Conservation (phyloP, 192 early-diverging fungal genomes). For the Thoreauomyces humboldtii region DNA sequence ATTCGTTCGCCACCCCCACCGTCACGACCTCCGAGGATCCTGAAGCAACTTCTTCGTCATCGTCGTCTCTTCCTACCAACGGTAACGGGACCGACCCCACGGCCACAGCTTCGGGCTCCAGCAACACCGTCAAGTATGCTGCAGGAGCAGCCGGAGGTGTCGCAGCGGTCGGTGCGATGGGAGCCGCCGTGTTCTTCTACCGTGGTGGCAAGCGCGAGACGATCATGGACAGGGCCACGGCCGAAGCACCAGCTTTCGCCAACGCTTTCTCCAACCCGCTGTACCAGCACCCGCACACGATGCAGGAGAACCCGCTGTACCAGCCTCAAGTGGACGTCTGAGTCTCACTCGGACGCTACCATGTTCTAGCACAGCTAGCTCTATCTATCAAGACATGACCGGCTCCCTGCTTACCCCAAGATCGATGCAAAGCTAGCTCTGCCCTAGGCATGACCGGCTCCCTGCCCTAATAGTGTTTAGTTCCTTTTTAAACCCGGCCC, state of each 20-base stretch:
- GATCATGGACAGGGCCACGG: neutral
- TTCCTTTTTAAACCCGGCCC: too few species aligned
- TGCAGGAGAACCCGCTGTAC: constrained; percentile 31
- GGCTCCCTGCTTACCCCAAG: too few species aligned
- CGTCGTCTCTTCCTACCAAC: neutral
- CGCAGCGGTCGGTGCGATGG: constrained; percentile 15
- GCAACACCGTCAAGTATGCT: constrained; percentile 2
- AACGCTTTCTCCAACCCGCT: constrained; percentile 25
- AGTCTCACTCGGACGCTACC: too few species aligned
- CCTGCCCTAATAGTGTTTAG: too few species aligned
- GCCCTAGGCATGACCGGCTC: too few species aligned
- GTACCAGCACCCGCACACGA: constrained; percentile 12
- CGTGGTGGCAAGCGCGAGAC: constrained; percentile 4
- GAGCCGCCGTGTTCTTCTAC: constrained; percentile 24
- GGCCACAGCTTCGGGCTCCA: neutral
- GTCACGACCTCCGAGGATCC: neutral
- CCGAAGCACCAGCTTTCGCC: constrained; percentile 1
- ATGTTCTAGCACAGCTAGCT: too few species aligned
- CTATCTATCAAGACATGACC: too few species aligned
- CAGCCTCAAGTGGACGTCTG: constrained; percentile 16
- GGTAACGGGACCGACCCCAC: neutral
- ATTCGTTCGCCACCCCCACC: constrained; percentile 9
- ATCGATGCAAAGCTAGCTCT: too few species aligned
- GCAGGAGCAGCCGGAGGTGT: constrained; percentile 16
- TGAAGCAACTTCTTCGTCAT: neutral